These are phyloP conservation scores for Plasmodium blacklocki DNA, from an alignment of 169 alveolate species.

Conservation along the genomic window DNA sequence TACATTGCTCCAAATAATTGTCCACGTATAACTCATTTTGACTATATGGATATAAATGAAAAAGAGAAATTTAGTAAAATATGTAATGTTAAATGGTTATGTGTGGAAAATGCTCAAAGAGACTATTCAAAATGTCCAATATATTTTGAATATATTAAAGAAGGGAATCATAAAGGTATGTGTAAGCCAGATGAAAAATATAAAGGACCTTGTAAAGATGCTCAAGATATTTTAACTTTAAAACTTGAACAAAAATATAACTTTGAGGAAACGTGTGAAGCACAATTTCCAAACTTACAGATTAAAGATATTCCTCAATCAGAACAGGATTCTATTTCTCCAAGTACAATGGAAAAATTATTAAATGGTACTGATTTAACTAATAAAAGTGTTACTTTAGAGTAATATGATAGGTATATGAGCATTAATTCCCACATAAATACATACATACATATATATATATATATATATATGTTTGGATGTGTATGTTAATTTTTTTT, in stretches of 20 bases:
- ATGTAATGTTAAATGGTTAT: slow-evolving; percentile 73
- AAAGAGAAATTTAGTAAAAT: slow-evolving; percentile 60
- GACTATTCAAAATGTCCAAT: slow-evolving; percentile 69
- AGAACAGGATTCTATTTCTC: slow-evolving; percentile 20
- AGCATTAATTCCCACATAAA: too few species aligned
- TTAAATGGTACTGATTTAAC: slow-evolving; percentile 57
- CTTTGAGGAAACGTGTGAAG: slow-evolving; percentile 70
- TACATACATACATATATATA: too few species aligned
- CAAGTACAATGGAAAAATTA: slow-evolving; percentile 56
- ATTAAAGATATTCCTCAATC: slow-evolving; percentile 46
- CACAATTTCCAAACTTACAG: slow-evolving; percentile 57
- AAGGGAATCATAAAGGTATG: slow-evolving; percentile 61
- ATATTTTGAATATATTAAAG: slow-evolving; percentile 38
- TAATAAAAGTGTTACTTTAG: slow-evolving; percentile 47
- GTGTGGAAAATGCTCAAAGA: slow-evolving; percentile 55
- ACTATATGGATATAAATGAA: slow-evolving; percentile 50
- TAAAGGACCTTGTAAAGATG: slow-evolving; percentile 63
- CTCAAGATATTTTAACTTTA: slow-evolving; percentile 52
- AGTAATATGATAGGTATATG: slow-evolving; percentile 10
- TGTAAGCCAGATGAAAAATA: slow-evolving; percentile 65
- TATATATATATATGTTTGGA: too few species aligned
- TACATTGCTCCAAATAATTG: slow-evolving; percentile 43
- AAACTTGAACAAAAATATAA: slow-evolving; percentile 68
- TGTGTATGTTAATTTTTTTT: too few species aligned
- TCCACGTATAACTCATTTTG: slow-evolving; percentile 74